A percentile compares a stretch with the other conserved stretches of the same genome.
Conservation (phyloP, 139 green algal species). For the Pedinophyceae sp. region DNA sequence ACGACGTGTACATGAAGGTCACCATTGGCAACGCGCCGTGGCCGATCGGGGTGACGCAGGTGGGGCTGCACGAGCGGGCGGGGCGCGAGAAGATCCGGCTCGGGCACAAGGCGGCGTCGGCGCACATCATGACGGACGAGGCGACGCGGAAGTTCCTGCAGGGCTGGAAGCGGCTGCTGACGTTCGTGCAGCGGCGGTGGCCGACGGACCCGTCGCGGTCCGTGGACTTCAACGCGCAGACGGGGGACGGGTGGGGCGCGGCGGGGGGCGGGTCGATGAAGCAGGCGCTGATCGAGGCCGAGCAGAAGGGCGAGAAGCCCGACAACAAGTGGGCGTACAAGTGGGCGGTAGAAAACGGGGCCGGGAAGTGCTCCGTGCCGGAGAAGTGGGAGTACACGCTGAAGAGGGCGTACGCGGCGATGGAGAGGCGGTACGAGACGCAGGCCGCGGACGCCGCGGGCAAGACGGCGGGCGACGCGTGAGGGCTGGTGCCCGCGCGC, state of each 20-base stretch:
- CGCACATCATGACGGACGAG: constrained; percentile 46
- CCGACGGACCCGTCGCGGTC: not conserved
- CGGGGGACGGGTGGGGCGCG: not conserved
- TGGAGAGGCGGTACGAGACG: not conserved
- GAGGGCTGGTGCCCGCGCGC: no score
- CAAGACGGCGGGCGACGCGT: no score
- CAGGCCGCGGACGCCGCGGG: no score
- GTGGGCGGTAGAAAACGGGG: no score
- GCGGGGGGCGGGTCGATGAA: not conserved
- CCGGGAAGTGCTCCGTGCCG: no score
- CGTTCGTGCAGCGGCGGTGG: not conserved
- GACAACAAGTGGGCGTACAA: no score
- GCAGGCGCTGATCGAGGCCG: not conserved
- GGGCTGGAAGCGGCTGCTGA: constrained; percentile 14
- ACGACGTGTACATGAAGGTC: constrained; percentile 30
- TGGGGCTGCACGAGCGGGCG: constrained; percentile 36
- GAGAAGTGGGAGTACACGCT: no score
- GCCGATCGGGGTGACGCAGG: constrained; percentile 38
- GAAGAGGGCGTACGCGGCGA: not conserved
- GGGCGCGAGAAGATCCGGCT: constrained; percentile 32
- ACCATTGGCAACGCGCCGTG: constrained; percentile 37
- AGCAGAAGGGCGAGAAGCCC: not conserved
- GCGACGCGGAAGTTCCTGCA: constrained; percentile 32
- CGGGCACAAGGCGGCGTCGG: constrained; percentile 12
- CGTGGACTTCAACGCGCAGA: not conserved